A percentile compares a stretch with the other conserved stretches of the same genome.
phyloP scores from a whole-genome alignment of 2,329 filamentous ascomycete genomes.

The Aspergillus bombycis region DNA sequence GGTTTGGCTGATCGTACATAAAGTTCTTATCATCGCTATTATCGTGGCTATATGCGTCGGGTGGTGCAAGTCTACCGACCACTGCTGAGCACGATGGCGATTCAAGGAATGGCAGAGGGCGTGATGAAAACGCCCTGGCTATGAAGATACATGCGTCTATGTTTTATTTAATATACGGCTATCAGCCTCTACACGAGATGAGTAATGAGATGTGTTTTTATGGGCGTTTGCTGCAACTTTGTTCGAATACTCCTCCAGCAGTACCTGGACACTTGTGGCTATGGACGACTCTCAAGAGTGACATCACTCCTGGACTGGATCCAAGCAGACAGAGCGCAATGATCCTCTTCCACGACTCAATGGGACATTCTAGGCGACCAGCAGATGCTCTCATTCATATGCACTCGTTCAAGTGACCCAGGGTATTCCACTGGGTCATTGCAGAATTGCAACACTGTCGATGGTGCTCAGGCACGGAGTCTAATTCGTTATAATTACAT shows the following conservation, averaged over 20 bases:
- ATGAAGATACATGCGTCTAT: not conserved
- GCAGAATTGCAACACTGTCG: no score
- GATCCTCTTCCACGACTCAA: not conserved
- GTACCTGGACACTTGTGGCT: no score
- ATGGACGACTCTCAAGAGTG: no score
- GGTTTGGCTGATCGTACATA: not conserved
- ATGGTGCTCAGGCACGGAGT: no score
- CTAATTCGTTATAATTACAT: no score
- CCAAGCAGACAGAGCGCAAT: not conserved
- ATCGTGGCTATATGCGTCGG: slow-evolving; percentile 13
- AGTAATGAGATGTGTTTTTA: not conserved
- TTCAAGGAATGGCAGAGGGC: not conserved
- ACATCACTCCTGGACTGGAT: not conserved
- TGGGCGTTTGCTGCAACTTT: not conserved
- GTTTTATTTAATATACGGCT: not conserved
- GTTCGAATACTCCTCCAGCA: not conserved
- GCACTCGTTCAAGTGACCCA: no score
- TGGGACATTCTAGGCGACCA: no score
- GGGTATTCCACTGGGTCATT: no score
- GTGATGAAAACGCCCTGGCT: not conserved
- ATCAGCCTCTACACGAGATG: not conserved
- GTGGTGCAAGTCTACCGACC: slow-evolving; percentile 10
- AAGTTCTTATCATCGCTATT: slow-evolving; percentile 17
- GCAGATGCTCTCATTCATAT: no score
- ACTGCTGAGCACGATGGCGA: slow-evolving; percentile 4